A percentile compares a stretch with the other conserved stretches of the same genome.
These are phyloP conservation scores for Alternaria longipes DNA, from an alignment of 2,329 filamentous ascomycete genomes.

Conservation along the genomic window DNA sequence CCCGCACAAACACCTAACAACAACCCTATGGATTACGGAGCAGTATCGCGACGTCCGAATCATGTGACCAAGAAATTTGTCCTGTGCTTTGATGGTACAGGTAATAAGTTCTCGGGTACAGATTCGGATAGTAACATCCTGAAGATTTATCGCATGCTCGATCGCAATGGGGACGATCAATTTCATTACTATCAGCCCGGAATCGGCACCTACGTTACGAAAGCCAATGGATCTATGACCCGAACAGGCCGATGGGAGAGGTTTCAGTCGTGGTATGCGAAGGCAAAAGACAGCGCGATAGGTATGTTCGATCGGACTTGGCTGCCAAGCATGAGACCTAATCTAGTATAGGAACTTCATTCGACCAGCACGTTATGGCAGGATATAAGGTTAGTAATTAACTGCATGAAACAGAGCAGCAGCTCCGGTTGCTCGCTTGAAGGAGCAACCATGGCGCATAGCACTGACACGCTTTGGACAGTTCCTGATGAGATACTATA, in stretches of 20 bases:
- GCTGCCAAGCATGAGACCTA: background rate
- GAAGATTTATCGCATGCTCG: constrained; percentile 75
- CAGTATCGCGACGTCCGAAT: constrained; percentile 16
- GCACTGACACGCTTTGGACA: constrained; percentile 14
- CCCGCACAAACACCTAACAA: constrained; percentile 10
- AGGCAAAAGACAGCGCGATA: constrained; percentile 80
- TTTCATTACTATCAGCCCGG: constrained; percentile 58
- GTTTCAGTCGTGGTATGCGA: constrained; percentile 72
- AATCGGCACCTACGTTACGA: constrained; percentile 76
- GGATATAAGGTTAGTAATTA: constrained; percentile 72
- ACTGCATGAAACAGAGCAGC: background rate
- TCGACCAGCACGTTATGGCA: constrained; percentile 83
- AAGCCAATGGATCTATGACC: constrained; percentile 58
- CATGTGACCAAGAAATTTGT: constrained; percentile 67
- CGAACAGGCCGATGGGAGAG: constrained; percentile 66
- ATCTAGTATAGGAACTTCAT: constrained; percentile 68
- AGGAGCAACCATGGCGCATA: background rate
- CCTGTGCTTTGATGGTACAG: constrained; percentile 57
- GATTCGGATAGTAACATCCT: constrained; percentile 61
- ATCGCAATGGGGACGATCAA: constrained; percentile 69
- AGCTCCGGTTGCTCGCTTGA: background rate
- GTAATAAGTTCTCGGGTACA: constrained; percentile 54
- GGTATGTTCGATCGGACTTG: constrained; percentile 20
- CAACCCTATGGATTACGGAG: constrained; percentile 24
- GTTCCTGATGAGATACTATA: constrained; percentile 61